phyloP scores from a whole-genome alignment of 495 filamentous ascomycete species.

The Podospora appendiculata region DNA sequence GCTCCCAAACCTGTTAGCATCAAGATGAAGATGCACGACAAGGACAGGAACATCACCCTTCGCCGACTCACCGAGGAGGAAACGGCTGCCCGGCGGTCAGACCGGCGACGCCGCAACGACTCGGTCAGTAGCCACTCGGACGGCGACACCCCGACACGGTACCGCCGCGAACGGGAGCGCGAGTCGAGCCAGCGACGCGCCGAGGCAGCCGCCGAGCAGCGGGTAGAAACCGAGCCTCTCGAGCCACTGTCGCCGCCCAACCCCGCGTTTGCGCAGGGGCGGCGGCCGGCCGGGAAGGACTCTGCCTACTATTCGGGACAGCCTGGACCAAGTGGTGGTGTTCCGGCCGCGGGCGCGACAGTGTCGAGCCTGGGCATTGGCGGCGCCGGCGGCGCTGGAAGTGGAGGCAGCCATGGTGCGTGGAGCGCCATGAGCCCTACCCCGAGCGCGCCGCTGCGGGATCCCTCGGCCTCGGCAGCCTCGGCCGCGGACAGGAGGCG shows the following conservation, averaged over 20 bases:
- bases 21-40: conserved; percentile 72
- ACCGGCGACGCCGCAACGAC: conserved; percentile 30
- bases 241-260: conserved; percentile 35
- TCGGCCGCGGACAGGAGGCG: conserved; percentile 34
- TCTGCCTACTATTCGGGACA: conserved; percentile 46
- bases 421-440: conserved; percentile 33
- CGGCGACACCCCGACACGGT: conserved; percentile 31
- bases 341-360: conserved; percentile 23
- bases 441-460: conserved; percentile 9
- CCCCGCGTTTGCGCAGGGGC: conserved; percentile 34
- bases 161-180: conserved; percentile 30
- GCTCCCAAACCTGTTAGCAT: conserved; percentile 53
- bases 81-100: conserved; percentile 16
- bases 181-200: conserved; percentile 31
- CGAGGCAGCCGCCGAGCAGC: conserved; percentile 31
- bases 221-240: conserved; percentile 17
- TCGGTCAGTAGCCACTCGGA: conserved; percentile 42
- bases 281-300: conserved; percentile 37
- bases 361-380: conserved; percentile 33
- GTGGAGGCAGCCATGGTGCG: conserved; percentile 24
- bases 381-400: conserved; percentile 17
- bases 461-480: conserved; percentile 18
- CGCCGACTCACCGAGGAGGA: conserved; percentile 75
- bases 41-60: conserved; percentile 69
- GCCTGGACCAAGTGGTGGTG: conserved; percentile 31